Conservation (phyloP, 2,329 filamentous ascomycete species). For the Fusarium falciforme region DNA sequence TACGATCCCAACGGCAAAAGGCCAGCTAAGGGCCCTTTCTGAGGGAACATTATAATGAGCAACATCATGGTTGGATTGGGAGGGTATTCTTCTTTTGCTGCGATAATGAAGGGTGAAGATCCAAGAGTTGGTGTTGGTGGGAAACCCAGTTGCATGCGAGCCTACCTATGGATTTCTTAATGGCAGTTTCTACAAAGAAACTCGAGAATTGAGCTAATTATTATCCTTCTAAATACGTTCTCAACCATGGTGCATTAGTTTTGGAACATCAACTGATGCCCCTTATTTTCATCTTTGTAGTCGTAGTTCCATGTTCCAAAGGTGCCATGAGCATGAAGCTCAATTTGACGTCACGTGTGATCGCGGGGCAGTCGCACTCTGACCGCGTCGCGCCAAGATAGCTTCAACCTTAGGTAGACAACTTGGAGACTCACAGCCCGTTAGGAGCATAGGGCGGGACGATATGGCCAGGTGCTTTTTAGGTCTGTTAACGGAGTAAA, state of each 20-base stretch:
- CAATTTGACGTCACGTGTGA: slow-evolving; percentile 19
- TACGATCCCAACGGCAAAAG: slow-evolving; percentile 49
- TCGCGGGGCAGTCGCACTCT: slow-evolving; percentile 37
- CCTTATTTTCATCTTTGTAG: neutral
- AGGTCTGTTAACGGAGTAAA: neutral
- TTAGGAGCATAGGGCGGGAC: neutral
- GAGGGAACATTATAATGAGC: slow-evolving; percentile 15
- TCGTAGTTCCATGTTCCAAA: neutral
- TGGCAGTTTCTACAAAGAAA: neutral
- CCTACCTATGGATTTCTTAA: neutral
- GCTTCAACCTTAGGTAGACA: neutral
- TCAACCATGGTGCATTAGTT: neutral
- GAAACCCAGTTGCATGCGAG: neutral
- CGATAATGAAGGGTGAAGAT: slow-evolving; percentile 3
- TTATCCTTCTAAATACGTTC: neutral
- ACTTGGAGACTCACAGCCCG: neutral
- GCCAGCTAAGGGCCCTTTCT: slow-evolving; percentile 38
- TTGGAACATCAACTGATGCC: neutral
- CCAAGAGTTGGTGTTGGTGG: neutral
- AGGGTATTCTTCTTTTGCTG: neutral
- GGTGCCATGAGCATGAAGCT: neutral
- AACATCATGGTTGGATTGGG: slow-evolving; percentile 9
- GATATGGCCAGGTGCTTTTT: neutral
- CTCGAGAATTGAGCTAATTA: neutral
- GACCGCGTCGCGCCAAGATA: slow-evolving; percentile 34